Conservation (phyloP, 441 rosid species). For the Codiaeum variegatum region DNA sequence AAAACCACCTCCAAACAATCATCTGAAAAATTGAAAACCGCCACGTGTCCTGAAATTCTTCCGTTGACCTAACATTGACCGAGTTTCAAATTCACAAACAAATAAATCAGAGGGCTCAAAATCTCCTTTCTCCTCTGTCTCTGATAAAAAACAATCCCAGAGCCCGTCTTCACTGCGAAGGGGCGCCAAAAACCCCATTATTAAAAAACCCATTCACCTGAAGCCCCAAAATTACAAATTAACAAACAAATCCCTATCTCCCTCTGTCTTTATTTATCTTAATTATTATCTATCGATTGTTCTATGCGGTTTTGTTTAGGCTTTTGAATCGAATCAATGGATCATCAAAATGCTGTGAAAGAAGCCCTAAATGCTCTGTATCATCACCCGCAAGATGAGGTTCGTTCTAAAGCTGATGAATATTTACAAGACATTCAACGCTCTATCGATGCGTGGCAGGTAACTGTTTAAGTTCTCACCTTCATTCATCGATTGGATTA, state of each 20-base stretch:
- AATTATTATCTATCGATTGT: constrained; percentile 4
- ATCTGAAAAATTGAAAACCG: background rate
- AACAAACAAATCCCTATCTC: background rate
- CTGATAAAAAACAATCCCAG: constrained; percentile 12
- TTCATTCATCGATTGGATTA: background rate
- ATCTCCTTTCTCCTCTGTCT: background rate
- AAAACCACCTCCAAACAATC: background rate
- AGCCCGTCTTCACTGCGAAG: constrained; percentile 9
- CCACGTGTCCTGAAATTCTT: constrained; percentile 23
- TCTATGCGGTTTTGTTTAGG: background rate
- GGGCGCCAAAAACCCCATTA: constrained; percentile 40
- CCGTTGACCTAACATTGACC: constrained; percentile 7
- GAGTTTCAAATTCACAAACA: constrained; percentile 16
- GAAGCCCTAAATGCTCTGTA: constrained; percentile 95
- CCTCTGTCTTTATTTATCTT: constrained; percentile 9
- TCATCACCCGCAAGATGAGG: constrained; percentile 86
- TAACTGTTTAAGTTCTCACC: constrained; percentile 7
- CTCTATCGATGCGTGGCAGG: constrained; percentile 99
- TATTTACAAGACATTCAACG: constrained; percentile 92
- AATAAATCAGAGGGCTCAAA: constrained; percentile 27
- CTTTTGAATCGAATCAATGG: constrained; percentile 34
- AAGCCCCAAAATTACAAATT: background rate
- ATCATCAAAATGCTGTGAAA: constrained; percentile 83
- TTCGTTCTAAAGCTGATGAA: constrained; percentile 83
- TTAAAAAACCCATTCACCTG: background rate